phyloP scores from a whole-genome alignment of 805 yeast species.

The Cyberlindnera xylosilytica region DNA sequence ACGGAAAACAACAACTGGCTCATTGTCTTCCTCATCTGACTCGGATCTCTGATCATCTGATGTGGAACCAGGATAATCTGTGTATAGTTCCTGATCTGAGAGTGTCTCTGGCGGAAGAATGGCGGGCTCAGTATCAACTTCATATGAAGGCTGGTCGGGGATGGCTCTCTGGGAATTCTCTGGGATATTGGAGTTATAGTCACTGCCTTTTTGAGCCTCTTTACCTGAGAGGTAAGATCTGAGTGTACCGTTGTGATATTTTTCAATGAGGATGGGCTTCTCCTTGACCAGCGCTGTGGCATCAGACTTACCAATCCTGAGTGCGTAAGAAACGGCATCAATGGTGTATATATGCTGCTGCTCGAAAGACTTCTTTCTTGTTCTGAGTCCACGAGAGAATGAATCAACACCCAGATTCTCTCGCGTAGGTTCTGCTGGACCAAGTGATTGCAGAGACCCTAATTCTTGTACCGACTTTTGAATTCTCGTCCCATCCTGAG shows the following conservation, averaged over 20 bases:
- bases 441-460: too few relatives aligned
- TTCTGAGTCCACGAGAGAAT: constrained; percentile 9
- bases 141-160: too few relatives aligned
- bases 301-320: constrained; percentile 17
- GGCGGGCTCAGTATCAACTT: too few relatives aligned
- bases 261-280: constrained; percentile 24
- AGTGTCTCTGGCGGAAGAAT: neutral
- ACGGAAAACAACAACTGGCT: constrained; percentile 12
- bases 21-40: constrained; percentile 11
- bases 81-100: constrained; percentile 15
- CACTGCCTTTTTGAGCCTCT: neutral
- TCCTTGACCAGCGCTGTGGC: constrained; percentile 23
- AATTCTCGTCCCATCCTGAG: too few relatives aligned
- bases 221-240: constrained; percentile 1
- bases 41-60: constrained; percentile 13
- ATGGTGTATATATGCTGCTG: constrained; percentile 28
- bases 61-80: constrained; percentile 15
- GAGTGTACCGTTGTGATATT: constrained; percentile 28
- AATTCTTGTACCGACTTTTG: too few relatives aligned
- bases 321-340: constrained; percentile 22
- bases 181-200: neutral
- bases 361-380: constrained; percentile 21
- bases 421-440: neutral
- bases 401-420: neutral
- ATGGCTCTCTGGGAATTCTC: neutral